A percentile compares a stretch with the other conserved stretches of the same genome.
These are phyloP conservation scores for Gloeophyllum trabeum DNA, from an alignment of 768 basidiomycete species.

Conservation along the genomic window DNA sequence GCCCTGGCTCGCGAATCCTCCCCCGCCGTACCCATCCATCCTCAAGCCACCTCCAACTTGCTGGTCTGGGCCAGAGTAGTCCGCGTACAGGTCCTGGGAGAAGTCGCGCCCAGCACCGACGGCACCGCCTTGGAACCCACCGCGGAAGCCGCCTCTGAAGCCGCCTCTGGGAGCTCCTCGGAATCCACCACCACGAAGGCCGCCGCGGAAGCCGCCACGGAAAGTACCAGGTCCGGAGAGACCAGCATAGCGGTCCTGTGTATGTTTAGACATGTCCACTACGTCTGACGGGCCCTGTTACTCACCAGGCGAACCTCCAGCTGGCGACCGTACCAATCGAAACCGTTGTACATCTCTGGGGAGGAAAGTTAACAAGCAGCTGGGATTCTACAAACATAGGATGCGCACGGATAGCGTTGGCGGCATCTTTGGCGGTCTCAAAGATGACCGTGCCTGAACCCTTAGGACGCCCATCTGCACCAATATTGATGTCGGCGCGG, in stretches of 20 bases:
- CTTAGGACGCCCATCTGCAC: constrained; percentile 86
- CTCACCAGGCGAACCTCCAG: constrained; percentile 92
- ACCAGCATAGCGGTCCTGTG: constrained; percentile 80
- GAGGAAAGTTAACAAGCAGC: neutral
- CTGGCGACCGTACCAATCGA: constrained; percentile 92
- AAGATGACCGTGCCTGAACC: constrained; percentile 98
- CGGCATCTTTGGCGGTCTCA: constrained; percentile 82
- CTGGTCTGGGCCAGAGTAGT: constrained; percentile 85
- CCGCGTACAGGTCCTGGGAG: constrained; percentile 85
- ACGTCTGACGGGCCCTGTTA: constrained; percentile 1
- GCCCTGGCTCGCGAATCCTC: constrained; percentile 19
- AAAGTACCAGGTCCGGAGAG: constrained; percentile 54
- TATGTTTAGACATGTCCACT: neutral
- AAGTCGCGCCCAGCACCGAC: constrained; percentile 51
- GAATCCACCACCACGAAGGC: constrained; percentile 23
- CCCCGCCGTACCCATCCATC: constrained; percentile 25
- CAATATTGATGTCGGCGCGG: constrained; percentile 91
- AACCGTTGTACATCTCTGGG: constrained; percentile 91
- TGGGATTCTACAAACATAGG: neutral
- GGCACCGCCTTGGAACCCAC: constrained; percentile 38
- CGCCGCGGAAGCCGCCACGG: constrained; percentile 42
- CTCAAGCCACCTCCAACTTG: constrained; percentile 25
- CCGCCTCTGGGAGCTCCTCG: constrained; percentile 42
- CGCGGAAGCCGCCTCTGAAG: constrained; percentile 44
- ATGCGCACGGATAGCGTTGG: constrained; percentile 79